Conservation (phyloP, 2,329 filamentous ascomycete species). For the Trichoderma lentiforme region DNA sequence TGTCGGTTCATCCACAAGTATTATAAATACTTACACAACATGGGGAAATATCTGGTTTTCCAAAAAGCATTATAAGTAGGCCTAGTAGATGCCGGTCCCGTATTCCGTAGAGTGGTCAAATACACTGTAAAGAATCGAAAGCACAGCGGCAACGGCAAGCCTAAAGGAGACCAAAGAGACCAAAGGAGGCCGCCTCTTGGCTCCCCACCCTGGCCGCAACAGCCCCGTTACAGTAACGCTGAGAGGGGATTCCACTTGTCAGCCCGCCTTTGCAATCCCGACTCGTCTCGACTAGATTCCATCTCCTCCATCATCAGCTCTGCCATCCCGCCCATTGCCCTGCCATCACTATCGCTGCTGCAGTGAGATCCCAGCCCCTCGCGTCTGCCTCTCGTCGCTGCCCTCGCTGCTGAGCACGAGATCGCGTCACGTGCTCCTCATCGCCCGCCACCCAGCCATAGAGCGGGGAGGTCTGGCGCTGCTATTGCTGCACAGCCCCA, state of each 20-base stretch:
- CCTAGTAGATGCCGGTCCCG: background rate
- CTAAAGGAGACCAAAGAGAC: background rate
- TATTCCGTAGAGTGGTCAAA: background rate
- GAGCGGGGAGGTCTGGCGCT: constrained; percentile 19
- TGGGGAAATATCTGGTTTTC: background rate
- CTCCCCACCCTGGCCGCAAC: background rate
- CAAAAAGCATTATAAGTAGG: background rate
- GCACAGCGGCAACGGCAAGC: background rate
- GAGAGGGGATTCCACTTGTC: constrained; percentile 17
- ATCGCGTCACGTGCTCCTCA: constrained; percentile 17
- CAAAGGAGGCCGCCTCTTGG: constrained; percentile 12
- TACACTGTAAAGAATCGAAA: background rate
- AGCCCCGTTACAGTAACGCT: constrained; percentile 3
- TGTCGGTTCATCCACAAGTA: background rate
- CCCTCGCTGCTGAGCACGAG: background rate
- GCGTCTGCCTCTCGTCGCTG: background rate
- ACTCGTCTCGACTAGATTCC: background rate
- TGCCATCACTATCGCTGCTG: background rate
- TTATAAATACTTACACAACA: background rate
- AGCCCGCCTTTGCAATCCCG: constrained; percentile 16
- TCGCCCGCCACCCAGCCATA: constrained; percentile 17
- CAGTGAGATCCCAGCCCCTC: background rate
- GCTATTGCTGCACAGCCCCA: constrained; percentile 18
- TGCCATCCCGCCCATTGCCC: background rate
- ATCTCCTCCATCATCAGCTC: constrained; percentile 13